Conservation (phyloP, 331 rosid genomes). For the Quercus phellos region DNA sequence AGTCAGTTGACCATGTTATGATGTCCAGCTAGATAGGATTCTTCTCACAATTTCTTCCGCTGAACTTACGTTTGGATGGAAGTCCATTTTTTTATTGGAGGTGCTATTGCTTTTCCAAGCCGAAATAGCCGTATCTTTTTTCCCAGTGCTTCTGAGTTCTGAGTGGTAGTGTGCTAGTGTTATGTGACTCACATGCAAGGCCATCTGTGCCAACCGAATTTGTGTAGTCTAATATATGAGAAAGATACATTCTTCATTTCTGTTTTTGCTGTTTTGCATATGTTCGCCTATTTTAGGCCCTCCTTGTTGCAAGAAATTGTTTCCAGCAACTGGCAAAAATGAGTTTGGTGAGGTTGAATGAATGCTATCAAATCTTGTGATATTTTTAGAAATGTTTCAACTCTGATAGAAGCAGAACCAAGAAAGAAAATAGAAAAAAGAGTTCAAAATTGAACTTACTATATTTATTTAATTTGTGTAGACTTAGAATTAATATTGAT, state of each 20-base stretch:
- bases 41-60: not conserved
- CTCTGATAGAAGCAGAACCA: too few species aligned
- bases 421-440: too few species aligned
- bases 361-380: not conserved
- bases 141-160: slow-evolving; percentile 3
- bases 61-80: slow-evolving; percentile 19
- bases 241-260: not conserved
- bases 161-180: slow-evolving; percentile 9
- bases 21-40: slow-evolving; percentile 66
- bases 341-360: not conserved
- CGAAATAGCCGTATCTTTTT: slow-evolving; percentile 8
- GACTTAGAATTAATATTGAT: too few species aligned
- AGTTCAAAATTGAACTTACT: too few species aligned
- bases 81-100: slow-evolving; percentile 3
- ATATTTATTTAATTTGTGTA: too few species aligned
- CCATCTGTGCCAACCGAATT: not conserved
- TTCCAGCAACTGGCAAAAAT: not conserved
- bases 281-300: not conserved
- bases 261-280: not conserved
- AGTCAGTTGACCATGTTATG: slow-evolving; percentile 80
- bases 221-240: not conserved
- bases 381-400: too few species aligned
- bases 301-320: not conserved
- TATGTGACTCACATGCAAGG: slow-evolving; percentile 11
- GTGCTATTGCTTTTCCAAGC: slow-evolving; percentile 10